Conservation (phyloP, 306 rosid species). For the Trichosanthes truncata region DNA sequence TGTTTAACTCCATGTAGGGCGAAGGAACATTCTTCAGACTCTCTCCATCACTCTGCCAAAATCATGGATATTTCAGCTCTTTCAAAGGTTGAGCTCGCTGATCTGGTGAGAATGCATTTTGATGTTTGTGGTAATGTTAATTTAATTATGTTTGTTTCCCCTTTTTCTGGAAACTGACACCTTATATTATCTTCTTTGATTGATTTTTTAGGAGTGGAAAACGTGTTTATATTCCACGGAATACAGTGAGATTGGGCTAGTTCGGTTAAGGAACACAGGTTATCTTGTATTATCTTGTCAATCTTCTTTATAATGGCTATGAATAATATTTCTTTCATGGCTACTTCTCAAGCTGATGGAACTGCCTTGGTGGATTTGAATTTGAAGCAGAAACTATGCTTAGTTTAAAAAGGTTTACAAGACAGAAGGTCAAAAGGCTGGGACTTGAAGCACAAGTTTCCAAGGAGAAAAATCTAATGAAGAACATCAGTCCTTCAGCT, state of each 20-base stretch:
- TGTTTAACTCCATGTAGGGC: conserved; percentile 35
- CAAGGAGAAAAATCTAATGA: conserved; percentile 73
- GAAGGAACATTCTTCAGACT: conserved; percentile 33
- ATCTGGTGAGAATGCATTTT: conserved; percentile 51
- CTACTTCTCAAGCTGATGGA: conserved; percentile 24
- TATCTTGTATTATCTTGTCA: conserved; percentile 10
- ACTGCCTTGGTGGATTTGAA: conserved; percentile 19
- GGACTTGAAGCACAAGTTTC: conserved; percentile 78
- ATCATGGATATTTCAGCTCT: conserved; percentile 45
- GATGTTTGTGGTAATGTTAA: conserved; percentile 11
- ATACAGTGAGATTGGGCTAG: conserved; percentile 78
- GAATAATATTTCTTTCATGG: not conserved
- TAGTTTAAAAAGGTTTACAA: conserved; percentile 77
- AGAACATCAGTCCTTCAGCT: conserved; percentile 46
- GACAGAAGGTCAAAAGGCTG: conserved; percentile 62
- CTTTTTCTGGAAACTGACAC: not conserved
- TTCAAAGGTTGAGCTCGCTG: conserved; percentile 56
- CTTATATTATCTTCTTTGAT: not conserved
- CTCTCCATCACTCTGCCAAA: conserved; percentile 31
- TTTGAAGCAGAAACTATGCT: conserved; percentile 55
- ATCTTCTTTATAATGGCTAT: conserved; percentile 14
- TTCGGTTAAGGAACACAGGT: conserved; percentile 67
- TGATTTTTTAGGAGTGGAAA: conserved; percentile 64
- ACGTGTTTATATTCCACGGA: conserved; percentile 60
- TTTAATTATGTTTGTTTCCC: not conserved